phyloP scores from a whole-genome alignment of 371 early-diverging fungal species.

The Apophysomyces ossiformis region DNA sequence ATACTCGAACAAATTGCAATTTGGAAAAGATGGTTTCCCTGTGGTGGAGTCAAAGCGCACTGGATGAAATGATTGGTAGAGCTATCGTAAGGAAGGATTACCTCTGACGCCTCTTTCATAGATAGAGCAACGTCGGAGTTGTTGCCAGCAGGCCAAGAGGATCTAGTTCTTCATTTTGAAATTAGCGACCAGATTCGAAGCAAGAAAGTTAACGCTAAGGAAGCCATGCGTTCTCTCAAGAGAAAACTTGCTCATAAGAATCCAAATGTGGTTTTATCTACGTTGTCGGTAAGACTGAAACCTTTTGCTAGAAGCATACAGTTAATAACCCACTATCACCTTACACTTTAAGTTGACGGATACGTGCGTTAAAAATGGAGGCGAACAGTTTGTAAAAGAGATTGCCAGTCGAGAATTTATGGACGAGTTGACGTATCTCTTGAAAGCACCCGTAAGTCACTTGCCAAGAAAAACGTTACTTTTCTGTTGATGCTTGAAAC shows the following conservation, averaged over 20 bases:
- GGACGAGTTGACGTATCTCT: conserved; percentile 78
- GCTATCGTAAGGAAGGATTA: neutral
- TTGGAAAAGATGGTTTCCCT: conserved; percentile 34
- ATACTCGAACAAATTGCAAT: neutral
- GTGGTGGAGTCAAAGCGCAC: conserved; percentile 50
- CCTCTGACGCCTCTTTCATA: conserved; percentile 20
- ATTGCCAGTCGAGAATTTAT: conserved; percentile 90
- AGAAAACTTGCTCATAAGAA: conserved; percentile 82
- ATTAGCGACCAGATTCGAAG: conserved; percentile 92
- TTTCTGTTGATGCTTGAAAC: neutral
- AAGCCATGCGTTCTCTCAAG: conserved; percentile 78
- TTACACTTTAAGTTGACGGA: conserved; percentile 71
- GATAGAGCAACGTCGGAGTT: conserved; percentile 91
- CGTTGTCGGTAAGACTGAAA: conserved; percentile 72
- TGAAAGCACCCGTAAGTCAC: conserved; percentile 65
- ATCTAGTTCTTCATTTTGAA: conserved; percentile 83
- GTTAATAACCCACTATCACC: neutral
- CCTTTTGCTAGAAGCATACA: neutral
- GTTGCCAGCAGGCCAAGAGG: conserved; percentile 83
- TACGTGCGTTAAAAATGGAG: conserved; percentile 95
- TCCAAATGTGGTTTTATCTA: conserved; percentile 91
- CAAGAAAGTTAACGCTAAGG: conserved; percentile 83
- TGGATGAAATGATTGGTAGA: conserved; percentile 52
- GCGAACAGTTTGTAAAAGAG: conserved; percentile 86
- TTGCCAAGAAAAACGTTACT: conserved; percentile 18